A percentile compares a stretch with the other conserved stretches of the same genome.
Conservation (phyloP, 1,139 yeast species). For the Kurtzmaniella natalensis region DNA sequence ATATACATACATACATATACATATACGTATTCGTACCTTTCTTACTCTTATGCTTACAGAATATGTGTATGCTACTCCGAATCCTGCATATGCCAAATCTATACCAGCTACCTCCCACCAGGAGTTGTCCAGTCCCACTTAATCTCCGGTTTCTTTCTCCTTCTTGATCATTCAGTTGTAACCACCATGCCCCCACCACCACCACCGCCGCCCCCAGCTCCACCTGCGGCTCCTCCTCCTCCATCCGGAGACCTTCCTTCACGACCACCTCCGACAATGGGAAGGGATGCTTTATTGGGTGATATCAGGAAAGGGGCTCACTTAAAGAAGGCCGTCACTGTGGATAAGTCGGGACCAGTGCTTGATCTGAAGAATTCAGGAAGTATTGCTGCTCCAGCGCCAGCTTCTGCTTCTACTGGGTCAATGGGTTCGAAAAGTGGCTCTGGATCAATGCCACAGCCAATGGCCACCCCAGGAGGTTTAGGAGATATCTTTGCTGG, state of each 20-base stretch:
- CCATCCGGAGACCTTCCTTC: slow-evolving; percentile 10
- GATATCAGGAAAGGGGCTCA: slow-evolving; percentile 78
- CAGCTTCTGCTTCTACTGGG: slow-evolving; percentile 14
- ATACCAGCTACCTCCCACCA: too few species aligned
- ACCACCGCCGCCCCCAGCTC: slow-evolving; percentile 39
- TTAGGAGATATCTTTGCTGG: slow-evolving; percentile 82
- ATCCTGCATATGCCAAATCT: too few species aligned
- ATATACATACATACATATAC: too few species aligned
- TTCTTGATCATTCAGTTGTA: too few species aligned
- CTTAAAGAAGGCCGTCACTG: slow-evolving; percentile 65
- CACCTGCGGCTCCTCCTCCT: slow-evolving; percentile 15
- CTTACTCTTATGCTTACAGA: too few species aligned
- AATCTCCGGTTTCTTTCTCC: too few species aligned
- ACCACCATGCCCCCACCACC: slow-evolving; percentile 29
- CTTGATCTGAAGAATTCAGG: slow-evolving; percentile 29
- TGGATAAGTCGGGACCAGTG: slow-evolving; percentile 44
- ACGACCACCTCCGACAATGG: slow-evolving; percentile 33
- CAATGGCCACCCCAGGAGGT: slow-evolving; percentile 26
- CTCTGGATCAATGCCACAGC: slow-evolving; percentile 4
- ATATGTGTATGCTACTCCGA: too few species aligned
- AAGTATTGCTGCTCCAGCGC: slow-evolving; percentile 12
- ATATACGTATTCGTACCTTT: too few species aligned
- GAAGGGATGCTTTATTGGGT: slow-evolving; percentile 77
- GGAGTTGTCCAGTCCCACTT: too few species aligned
- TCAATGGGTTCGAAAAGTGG: slow-evolving; percentile 2